Percentiles rank a stretch among this genome's conserved stretches.
Conservation (phyloP, 2,329 filamentous ascomycete species). For the Tolypocladium inflatum region DNA sequence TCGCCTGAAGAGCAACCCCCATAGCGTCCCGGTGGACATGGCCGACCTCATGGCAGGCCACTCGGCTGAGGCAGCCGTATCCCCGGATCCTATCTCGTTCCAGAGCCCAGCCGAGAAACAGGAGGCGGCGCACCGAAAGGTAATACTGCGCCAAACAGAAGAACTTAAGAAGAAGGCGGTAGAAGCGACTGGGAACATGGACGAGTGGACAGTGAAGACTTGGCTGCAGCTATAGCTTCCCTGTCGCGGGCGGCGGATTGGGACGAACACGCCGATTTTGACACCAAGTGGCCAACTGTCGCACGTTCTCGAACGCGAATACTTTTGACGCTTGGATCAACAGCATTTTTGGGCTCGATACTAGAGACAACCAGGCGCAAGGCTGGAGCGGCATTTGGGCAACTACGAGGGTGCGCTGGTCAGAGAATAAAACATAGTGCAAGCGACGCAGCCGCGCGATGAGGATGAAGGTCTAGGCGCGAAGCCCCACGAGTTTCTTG, state of each 20-base stretch:
- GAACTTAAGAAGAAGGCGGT: conserved; percentile 7
- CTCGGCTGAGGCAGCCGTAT: not conserved
- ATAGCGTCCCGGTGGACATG: not conserved
- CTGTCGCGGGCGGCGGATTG: not conserved
- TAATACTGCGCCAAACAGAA: conserved; percentile 6
- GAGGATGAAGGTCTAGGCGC: not conserved
- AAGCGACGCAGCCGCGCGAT: not conserved
- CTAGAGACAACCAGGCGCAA: not conserved
- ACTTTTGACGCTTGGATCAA: not conserved
- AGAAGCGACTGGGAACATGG: conserved; percentile 3
- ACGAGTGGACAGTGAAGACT: conserved; percentile 8
- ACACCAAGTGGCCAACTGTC: not conserved
- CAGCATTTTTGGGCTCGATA: not conserved
- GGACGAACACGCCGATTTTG: not conserved
- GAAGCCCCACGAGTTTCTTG: no score
- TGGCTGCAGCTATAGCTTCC: conserved; percentile 4
- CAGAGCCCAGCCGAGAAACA: not conserved
- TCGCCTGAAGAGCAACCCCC: conserved; percentile 6
- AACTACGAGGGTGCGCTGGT: not conserved
- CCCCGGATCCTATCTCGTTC: not conserved
- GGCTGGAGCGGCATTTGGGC: not conserved
- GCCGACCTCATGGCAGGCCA: not conserved
- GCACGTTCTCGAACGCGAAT: no score
- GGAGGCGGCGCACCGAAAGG: conserved; percentile 3
- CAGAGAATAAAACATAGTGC: not conserved